A percentile compares a stretch with the other conserved stretches of the same genome.
phyloP scores from a whole-genome alignment of 202 grass and related monocot species.

The Carex arenaria region DNA sequence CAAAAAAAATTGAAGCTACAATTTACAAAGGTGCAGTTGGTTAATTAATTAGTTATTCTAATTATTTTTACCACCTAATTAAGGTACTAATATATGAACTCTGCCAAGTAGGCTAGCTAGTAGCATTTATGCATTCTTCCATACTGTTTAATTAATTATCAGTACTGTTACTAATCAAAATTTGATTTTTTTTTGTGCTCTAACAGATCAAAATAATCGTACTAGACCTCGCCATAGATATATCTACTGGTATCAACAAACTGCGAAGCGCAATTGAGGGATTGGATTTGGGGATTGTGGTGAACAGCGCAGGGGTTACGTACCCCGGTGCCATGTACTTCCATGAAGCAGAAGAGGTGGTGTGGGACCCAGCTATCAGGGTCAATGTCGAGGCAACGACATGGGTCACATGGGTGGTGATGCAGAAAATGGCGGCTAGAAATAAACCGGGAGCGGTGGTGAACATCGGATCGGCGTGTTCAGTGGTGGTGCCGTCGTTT shows the following conservation, averaged over 20 bases:
- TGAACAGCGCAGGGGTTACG: slow-evolving; percentile 68
- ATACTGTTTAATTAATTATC: no score
- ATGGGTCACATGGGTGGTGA: slow-evolving; percentile 41
- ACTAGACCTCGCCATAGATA: slow-evolving; percentile 48
- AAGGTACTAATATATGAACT: no score
- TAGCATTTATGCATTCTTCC: no score
- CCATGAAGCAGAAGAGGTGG: slow-evolving; percentile 37
- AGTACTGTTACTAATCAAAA: background rate
- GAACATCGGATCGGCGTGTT: slow-evolving; percentile 56
- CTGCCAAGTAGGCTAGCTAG: no score
- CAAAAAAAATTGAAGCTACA: no score
- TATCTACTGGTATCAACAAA: slow-evolving; percentile 20
- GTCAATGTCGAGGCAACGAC: slow-evolving; percentile 57
- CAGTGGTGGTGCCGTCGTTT: slow-evolving; percentile 57
- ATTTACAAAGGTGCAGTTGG: no score
- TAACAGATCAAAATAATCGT: slow-evolving; percentile 29
- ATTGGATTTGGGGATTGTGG: slow-evolving; percentile 55
- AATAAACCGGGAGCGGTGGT: slow-evolving; percentile 41
- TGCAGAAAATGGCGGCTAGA: slow-evolving; percentile 38
- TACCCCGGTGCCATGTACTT: slow-evolving; percentile 75
- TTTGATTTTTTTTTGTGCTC: background rate
- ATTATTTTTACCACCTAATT: no score
- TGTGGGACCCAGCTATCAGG: slow-evolving; percentile 42
- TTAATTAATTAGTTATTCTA: no score
- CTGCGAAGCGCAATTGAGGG: slow-evolving; percentile 33